A percentile compares a stretch with the other conserved stretches of the same genome.
These are phyloP conservation scores for Pythium myriotylum DNA, from an alignment of 352 stramenopile genomes.

Conservation along the genomic window DNA sequence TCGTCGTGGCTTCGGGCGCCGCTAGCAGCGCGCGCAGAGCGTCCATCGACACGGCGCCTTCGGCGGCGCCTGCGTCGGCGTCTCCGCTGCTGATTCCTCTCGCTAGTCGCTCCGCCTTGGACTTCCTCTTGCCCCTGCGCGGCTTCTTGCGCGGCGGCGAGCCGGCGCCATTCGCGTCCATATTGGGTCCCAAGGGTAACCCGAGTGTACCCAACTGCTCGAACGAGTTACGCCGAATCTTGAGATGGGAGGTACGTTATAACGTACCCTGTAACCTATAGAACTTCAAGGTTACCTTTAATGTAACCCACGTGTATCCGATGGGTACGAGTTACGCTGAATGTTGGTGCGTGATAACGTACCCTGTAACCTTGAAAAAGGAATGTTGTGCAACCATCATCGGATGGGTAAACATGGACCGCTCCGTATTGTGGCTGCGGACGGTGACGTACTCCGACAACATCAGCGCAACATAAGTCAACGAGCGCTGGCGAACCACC, in stretches of 20 bases:
- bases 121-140: constrained; percentile 39
- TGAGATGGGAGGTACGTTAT: no score
- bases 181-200: no score
- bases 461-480: constrained; percentile 11
- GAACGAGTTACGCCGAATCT: no score
- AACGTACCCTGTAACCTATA: no score
- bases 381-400: constrained; percentile 1
- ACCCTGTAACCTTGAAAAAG: not conserved
- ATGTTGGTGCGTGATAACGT: not conserved
- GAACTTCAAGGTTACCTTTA: no score
- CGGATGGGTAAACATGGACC: not conserved
- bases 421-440: not conserved
- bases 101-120: constrained; percentile 50
- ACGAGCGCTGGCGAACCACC: constrained; percentile 14
- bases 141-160: constrained; percentile 25
- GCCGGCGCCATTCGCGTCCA: not conserved
- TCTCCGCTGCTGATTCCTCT: constrained; percentile 10
- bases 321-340: no score
- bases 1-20: constrained; percentile 30
- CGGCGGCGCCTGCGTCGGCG: not conserved
- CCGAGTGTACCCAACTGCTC: no score
- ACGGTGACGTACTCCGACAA: not conserved
- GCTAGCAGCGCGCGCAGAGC: constrained; percentile 31
- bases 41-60: constrained; percentile 11
- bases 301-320: no score